A percentile compares a stretch with the other conserved stretches of the same genome.
These are phyloP conservation scores for Gymnopilus junonius DNA, from an alignment of 768 basidiomycete species.

Conservation along the genomic window DNA sequence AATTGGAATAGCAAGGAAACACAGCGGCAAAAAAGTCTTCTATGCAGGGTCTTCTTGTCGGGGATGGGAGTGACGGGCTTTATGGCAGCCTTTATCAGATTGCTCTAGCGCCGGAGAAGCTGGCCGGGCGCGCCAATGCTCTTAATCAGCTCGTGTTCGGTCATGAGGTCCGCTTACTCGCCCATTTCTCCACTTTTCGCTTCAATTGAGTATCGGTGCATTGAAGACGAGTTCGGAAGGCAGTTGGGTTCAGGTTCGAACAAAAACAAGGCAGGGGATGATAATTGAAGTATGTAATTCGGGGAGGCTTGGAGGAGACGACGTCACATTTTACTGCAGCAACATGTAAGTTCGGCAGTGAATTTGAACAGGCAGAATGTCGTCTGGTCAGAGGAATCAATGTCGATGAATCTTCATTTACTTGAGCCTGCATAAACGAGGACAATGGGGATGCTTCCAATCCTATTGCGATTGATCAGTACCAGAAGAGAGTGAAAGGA, in stretches of 20 bases:
- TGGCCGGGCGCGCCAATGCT: neutral
- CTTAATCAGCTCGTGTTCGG: slow-evolving; percentile 1
- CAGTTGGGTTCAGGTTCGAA: neutral
- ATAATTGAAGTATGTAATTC: neutral
- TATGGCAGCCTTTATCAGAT: neutral
- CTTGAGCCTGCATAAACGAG: neutral
- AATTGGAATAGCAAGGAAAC: neutral
- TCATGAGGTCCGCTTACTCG: slow-evolving; percentile 2
- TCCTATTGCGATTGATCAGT: neutral
- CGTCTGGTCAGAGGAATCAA: neutral
- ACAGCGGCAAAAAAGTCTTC: neutral
- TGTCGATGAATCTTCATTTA: neutral
- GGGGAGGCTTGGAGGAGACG: neutral
- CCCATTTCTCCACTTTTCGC: neutral
- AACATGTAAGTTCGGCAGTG: neutral
- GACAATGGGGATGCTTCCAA: neutral
- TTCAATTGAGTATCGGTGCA: neutral
- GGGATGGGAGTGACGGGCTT: neutral
- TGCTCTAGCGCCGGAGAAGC: neutral
- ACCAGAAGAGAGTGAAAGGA: neutral
- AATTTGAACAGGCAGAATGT: neutral
- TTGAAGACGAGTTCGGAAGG: neutral
- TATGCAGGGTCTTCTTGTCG: neutral
- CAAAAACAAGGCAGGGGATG: neutral
- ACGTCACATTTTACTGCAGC: neutral